These are phyloP conservation scores for Mrakia gelida DNA, from an alignment of 768 basidiomycete genomes.

Conservation along the genomic window DNA sequence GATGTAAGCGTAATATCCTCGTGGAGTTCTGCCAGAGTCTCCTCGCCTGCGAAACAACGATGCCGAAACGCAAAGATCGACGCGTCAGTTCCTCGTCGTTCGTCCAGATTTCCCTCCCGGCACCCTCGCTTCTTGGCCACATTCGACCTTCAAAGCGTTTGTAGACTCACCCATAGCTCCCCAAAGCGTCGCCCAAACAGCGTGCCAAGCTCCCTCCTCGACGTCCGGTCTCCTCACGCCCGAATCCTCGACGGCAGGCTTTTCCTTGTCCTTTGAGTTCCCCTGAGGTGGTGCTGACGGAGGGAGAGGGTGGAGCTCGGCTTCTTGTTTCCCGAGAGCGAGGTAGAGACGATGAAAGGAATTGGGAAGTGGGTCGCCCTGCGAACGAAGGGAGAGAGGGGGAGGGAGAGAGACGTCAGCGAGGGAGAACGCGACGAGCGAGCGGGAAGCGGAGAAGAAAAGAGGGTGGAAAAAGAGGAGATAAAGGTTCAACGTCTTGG, in stretches of 20 bases:
- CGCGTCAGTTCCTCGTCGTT: neutral
- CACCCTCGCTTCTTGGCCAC: neutral
- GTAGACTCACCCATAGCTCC: neutral
- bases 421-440: neutral
- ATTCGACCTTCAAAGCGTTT: no score
- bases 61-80: neutral
- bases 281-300: neutral
- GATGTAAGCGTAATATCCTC: neutral
- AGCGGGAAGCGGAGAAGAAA: neutral
- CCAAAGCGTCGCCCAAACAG: neutral
- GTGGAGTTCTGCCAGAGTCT: neutral
- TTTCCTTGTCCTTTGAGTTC: neutral
- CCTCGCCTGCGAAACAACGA: slow-evolving; percentile 10
- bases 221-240: slow-evolving; percentile 9
- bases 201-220: slow-evolving; percentile 14
- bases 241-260: neutral
- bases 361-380: slow-evolving; percentile 7
- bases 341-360: slow-evolving; percentile 6
- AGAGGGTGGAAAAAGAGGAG: neutral
- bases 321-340: slow-evolving; percentile 7
- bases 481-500: no score
- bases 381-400: neutral
- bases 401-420: neutral
- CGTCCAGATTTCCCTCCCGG: neutral
- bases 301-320: slow-evolving; percentile 13